Conservation (phyloP, 2,329 filamentous ascomycete species). For the Trichoderma koningii region DNA sequence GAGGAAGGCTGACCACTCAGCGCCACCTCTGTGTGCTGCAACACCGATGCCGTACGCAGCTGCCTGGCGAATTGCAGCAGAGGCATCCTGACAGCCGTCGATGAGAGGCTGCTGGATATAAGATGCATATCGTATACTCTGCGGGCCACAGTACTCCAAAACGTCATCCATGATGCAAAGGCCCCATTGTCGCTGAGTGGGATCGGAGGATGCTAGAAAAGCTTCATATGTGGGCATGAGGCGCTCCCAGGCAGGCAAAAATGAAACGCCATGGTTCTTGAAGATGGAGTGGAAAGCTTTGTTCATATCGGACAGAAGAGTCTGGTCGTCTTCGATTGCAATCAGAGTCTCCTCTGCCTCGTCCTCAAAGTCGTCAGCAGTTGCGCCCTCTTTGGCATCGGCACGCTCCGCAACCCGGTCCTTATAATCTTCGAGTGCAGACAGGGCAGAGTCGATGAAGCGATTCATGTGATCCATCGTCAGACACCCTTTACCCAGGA, state of each 20-base stretch:
- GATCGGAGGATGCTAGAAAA: slow-evolving; percentile 78
- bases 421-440: slow-evolving; percentile 90
- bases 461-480: slow-evolving; percentile 75
- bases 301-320: slow-evolving; percentile 97
- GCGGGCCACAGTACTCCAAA: slow-evolving; percentile 89
- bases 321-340: slow-evolving; percentile 96
- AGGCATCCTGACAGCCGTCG: slow-evolving; percentile 80
- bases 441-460: slow-evolving; percentile 85
- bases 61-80: slow-evolving; percentile 91
- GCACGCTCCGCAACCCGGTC: slow-evolving; percentile 77
- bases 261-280: slow-evolving; percentile 86
- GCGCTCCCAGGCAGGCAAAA: slow-evolving; percentile 85
- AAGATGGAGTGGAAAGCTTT: slow-evolving; percentile 99
- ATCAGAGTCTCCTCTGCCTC: slow-evolving; percentile 83
- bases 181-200: slow-evolving; percentile 97
- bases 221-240: slow-evolving; percentile 81
- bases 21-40: slow-evolving; percentile 87
- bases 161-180: slow-evolving; percentile 98
- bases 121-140: slow-evolving; percentile 82
- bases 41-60: slow-evolving; percentile 95
- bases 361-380: slow-evolving; percentile 87
- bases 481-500: slow-evolving; percentile 83
- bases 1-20: slow-evolving; percentile 84
- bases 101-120: slow-evolving; percentile 87
- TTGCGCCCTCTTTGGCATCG: slow-evolving; percentile 74